Conservation (phyloP, 2,329 filamentous ascomycete species). For the Epichloe aotearoae region DNA sequence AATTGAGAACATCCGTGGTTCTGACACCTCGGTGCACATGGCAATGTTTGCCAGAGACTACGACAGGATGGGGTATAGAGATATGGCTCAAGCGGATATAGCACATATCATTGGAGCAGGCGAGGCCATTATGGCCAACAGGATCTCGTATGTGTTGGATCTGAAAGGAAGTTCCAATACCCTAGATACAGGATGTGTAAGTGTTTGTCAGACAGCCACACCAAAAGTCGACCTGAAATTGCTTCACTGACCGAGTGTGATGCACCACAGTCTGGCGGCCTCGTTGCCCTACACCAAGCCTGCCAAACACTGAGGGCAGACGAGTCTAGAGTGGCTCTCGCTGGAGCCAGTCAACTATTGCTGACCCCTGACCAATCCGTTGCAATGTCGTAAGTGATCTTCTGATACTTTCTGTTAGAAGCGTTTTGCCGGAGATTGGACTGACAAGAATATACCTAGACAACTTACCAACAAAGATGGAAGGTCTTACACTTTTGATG, state of each 20-base stretch:
- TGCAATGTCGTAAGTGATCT: no score
- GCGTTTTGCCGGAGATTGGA: no score
- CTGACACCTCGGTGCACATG: conserved; percentile 23
- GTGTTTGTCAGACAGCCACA: no score
- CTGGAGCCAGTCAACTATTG: conserved; percentile 27
- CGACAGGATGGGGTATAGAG: conserved; percentile 17
- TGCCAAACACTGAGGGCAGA: conserved; percentile 11
- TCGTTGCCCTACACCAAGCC: conserved; percentile 32
- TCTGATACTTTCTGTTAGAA: no score
- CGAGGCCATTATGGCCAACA: conserved; percentile 3
- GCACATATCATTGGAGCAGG: conserved; percentile 30
- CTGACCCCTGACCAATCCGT: no score
- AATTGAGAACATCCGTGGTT: conserved; percentile 9
- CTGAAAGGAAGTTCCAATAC: no score
- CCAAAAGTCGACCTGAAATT: no score
- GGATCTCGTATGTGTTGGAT: no score
- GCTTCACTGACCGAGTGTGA: no score
- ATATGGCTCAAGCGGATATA: conserved; percentile 16
- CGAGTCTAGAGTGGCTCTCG: conserved; percentile 21
- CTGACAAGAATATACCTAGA: conserved; percentile 2
- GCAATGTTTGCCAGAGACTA: conserved; percentile 23
- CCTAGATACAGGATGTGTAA: no score
- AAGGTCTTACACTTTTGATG: conserved; percentile 19
- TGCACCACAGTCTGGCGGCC: no score
- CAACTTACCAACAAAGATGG: conserved; percentile 1